These are phyloP conservation scores for Acanthochlamys bracteata DNA, from an alignment of 106 monocot species.

Conservation along the genomic window DNA sequence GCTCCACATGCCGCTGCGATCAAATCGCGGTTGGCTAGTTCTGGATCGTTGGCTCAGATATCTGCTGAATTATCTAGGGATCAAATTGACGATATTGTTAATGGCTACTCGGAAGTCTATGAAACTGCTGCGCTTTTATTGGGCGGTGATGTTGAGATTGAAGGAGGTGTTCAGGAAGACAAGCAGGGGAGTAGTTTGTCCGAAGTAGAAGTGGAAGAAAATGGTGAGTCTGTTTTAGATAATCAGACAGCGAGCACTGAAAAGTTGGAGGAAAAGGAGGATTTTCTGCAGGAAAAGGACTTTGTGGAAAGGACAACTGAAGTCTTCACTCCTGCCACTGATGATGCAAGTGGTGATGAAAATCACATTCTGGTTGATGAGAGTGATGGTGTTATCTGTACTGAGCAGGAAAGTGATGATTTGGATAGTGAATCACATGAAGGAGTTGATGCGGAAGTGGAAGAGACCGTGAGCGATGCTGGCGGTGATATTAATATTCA, in stretches of 20 bases:
- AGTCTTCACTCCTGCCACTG: not conserved
- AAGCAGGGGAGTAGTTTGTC: not conserved
- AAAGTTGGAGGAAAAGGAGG: not conserved
- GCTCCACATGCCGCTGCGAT: constrained; percentile 75
- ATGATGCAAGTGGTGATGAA: too few relatives aligned
- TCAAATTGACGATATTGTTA: not conserved
- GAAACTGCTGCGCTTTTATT: constrained; percentile 10
- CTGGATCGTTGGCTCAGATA: constrained; percentile 15
- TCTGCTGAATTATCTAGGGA: constrained; percentile 5
- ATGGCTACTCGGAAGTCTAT: constrained; percentile 4
- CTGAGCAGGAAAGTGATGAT: constrained; percentile 8
- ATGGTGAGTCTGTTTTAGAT: constrained; percentile 3
- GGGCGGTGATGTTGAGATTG: constrained; percentile 7
- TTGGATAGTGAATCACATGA: constrained; percentile 7
- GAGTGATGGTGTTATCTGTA: not conserved
- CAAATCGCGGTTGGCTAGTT: constrained; percentile 44
- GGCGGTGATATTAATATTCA: constrained; percentile 13
- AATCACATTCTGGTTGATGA: constrained; percentile 12
- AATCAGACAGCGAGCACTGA: too few relatives aligned
- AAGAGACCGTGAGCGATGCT: constrained; percentile 15
- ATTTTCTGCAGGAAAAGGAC: not conserved
- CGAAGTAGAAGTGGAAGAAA: not conserved
- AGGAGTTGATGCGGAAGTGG: constrained; percentile 8
- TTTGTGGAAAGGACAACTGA: not conserved
- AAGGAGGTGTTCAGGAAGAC: constrained; percentile 8